A percentile compares a stretch with the other conserved stretches of the same genome.
phyloP scores from a whole-genome alignment of 495 filamentous ascomycete species.

The Neurospora cerealis region DNA sequence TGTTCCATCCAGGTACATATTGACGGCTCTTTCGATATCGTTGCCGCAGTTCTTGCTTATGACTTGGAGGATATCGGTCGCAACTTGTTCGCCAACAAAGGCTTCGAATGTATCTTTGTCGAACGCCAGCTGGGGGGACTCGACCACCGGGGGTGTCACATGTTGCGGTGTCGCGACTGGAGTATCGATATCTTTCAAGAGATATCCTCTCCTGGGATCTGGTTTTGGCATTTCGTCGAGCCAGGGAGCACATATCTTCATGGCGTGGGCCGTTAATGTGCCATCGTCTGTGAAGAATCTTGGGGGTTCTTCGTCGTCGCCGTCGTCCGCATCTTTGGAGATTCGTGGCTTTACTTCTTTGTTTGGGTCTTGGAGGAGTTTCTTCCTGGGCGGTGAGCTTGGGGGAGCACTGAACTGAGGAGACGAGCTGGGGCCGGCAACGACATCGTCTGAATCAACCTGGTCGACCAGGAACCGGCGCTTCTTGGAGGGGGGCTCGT shows the following conservation, averaged over 20 bases:
- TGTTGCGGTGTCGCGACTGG: not conserved
- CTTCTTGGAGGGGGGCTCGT: conserved; percentile 65
- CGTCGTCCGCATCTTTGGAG: not conserved
- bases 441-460: conserved; percentile 22
- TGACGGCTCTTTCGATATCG: conserved; percentile 58
- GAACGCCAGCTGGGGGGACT: conserved; percentile 33
- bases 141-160: not conserved
- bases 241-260: conserved; percentile 8
- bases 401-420: not conserved
- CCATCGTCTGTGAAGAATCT: not conserved
- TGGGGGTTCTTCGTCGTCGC: conserved; percentile 1
- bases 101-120: conserved; percentile 58
- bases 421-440: not conserved
- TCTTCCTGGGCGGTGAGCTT: not conserved
- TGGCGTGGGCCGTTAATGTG: not conserved
- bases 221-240: conserved; percentile 9
- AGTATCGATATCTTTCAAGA: not conserved
- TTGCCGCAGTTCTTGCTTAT: conserved; percentile 51
- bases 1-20: conserved; percentile 89
- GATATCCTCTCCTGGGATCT: not conserved
- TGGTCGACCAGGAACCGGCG: conserved; percentile 67
- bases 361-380: conserved; percentile 1
- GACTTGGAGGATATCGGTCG: conserved; percentile 35
- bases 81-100: conserved; percentile 60
- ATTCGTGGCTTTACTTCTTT: not conserved